Evolutionary conservation across 116 monocot species (phyloP).

Genomic region (Zostera marina): DNA sequence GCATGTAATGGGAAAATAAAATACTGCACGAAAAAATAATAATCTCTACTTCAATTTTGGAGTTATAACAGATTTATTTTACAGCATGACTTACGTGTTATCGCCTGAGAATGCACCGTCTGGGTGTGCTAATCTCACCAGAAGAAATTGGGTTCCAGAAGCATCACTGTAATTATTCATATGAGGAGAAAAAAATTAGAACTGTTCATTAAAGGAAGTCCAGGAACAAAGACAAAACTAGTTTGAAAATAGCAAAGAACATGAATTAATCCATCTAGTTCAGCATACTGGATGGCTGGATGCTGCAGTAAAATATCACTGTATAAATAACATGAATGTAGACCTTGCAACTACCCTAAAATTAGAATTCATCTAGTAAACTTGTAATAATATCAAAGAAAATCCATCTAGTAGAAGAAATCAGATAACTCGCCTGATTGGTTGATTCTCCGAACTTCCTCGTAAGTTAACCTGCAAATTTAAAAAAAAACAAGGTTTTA

Average conservation of each 20-base stretch:
- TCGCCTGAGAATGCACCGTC: constrained; percentile 1
- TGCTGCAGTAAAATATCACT: background rate
- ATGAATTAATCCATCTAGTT: background rate
- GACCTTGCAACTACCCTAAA: too few species aligned
- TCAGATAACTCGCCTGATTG: background rate
- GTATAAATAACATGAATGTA: too few species aligned
- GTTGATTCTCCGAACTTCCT: background rate
- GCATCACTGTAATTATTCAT: constrained; percentile 29
- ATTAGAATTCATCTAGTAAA: too few species aligned
- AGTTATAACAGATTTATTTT: background rate
- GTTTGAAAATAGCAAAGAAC: background rate
- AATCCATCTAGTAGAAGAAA: too few species aligned
- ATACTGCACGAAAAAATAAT: background rate
- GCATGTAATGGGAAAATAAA: background rate
- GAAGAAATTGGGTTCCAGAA: constrained; percentile 30
- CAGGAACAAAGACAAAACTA: background rate
- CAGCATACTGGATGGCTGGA: background rate
- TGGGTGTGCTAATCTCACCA: constrained; percentile 22
- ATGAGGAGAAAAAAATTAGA: background rate
- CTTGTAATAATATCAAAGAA: too few species aligned
- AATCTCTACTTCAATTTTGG: background rate
- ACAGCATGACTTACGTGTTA: constrained; percentile 3
- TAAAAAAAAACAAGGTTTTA: background rate
- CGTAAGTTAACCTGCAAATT: constrained; percentile 3
- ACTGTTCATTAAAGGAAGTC: background rate